These are phyloP conservation scores for Ogataea henricii DNA, from an alignment of 805 yeast species.

Conservation along the genomic window DNA sequence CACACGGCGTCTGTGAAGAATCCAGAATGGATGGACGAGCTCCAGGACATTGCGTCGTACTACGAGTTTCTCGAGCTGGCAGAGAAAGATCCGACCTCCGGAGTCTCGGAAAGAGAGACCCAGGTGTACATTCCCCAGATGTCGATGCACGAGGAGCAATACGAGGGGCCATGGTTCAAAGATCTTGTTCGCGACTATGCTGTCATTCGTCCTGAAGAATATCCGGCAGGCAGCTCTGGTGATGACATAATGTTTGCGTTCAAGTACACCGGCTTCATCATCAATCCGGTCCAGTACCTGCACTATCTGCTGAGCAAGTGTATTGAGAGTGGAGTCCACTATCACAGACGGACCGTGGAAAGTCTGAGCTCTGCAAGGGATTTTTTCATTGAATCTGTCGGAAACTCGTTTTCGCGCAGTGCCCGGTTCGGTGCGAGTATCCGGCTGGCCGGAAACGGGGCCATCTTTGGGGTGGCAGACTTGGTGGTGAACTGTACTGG, in stretches of 20 bases:
- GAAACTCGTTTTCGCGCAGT: background rate
- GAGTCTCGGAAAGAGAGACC: slow-evolving; percentile 37
- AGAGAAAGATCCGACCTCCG: slow-evolving; percentile 40
- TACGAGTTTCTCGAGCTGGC: slow-evolving; percentile 40
- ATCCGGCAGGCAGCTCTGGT: slow-evolving; percentile 31
- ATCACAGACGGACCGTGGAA: slow-evolving; percentile 43
- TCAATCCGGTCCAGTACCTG: slow-evolving; percentile 59
- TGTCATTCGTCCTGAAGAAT: slow-evolving; percentile 32
- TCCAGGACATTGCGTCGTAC: slow-evolving; percentile 41
- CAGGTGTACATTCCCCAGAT: slow-evolving; percentile 32
- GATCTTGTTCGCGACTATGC: slow-evolving; percentile 38
- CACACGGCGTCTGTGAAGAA: slow-evolving; percentile 41
- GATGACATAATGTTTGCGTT: slow-evolving; percentile 46
- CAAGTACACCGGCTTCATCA: slow-evolving; percentile 60
- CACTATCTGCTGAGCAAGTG: slow-evolving; percentile 51
- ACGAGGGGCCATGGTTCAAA: slow-evolving; percentile 44
- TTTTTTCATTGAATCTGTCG: slow-evolving; percentile 9
- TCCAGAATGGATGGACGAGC: slow-evolving; percentile 29
- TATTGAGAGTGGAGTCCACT: slow-evolving; percentile 46
- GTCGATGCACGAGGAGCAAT: slow-evolving; percentile 25
- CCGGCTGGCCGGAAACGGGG: slow-evolving; percentile 10
- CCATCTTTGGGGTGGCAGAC: slow-evolving; percentile 35
- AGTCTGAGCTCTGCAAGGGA: slow-evolving; percentile 2
- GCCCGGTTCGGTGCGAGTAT: slow-evolving; percentile 18
- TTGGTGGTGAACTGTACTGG: slow-evolving; percentile 60